phyloP scores from a whole-genome alignment of 2,329 filamentous ascomycete genomes.

The Fusarium burgessii region DNA sequence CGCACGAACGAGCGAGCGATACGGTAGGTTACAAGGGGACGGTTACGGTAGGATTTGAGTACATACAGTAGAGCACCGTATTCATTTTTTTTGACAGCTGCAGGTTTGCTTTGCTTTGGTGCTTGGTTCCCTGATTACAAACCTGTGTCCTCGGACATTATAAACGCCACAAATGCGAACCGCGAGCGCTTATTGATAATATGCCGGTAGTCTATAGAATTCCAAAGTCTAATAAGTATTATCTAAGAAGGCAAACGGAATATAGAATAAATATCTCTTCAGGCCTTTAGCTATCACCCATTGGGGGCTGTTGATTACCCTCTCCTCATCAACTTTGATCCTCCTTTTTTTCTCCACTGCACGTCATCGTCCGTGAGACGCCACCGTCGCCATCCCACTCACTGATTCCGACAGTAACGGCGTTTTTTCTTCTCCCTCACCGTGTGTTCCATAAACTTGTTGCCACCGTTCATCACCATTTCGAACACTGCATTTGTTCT shows the following conservation, averaged over 20 bases:
- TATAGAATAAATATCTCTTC: background rate
- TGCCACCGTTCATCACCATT: slow-evolving; percentile 33
- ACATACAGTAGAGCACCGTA: background rate
- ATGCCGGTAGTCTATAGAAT: background rate
- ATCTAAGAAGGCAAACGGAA: slow-evolving; percentile 4
- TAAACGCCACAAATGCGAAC: slow-evolving; percentile 5
- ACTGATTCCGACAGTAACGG: slow-evolving; percentile 29
- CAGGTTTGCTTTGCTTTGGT: background rate
- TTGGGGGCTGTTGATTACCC: background rate
- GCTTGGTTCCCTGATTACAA: slow-evolving; percentile 9
- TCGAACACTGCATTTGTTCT: slow-evolving; percentile 4
- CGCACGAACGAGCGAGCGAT: slow-evolving; percentile 4
- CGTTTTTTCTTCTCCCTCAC: slow-evolving; percentile 5
- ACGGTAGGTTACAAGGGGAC: slow-evolving; percentile 3
- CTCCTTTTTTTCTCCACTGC: slow-evolving; percentile 25
- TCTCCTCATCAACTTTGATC: slow-evolving; percentile 8
- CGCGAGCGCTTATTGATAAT: slow-evolving; percentile 10
- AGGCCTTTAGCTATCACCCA: background rate
- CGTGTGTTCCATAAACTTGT: slow-evolving; percentile 6
- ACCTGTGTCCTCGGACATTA: slow-evolving; percentile 3
- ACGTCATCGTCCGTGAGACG: slow-evolving; percentile 43
- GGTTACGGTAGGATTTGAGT: background rate
- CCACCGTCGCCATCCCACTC: slow-evolving; percentile 39
- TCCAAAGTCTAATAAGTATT: background rate
- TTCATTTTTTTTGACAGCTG: slow-evolving; percentile 1